phyloP scores from a whole-genome alignment of 352 stramenopile genomes.

The Thalassiosira exigua region DNA sequence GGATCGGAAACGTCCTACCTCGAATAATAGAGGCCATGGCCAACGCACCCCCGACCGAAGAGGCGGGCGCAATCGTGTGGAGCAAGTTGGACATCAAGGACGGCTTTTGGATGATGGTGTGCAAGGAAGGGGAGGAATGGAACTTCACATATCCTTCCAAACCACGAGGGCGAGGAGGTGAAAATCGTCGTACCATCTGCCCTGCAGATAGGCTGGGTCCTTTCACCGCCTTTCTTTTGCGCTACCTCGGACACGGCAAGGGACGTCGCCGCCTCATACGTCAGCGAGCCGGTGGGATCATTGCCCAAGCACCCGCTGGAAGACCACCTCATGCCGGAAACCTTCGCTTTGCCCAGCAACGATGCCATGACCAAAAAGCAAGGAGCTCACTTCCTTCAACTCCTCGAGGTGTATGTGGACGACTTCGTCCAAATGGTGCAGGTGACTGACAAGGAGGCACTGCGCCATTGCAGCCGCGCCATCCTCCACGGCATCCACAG shows the following conservation, averaged over 20 bases:
- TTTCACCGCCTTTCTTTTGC: conserved; percentile 44
- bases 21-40: conserved; percentile 38
- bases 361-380: background rate
- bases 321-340: background rate
- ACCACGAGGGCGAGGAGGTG: background rate
- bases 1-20: conserved; percentile 6
- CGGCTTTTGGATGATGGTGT: conserved; percentile 29
- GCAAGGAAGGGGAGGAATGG: conserved; percentile 18
- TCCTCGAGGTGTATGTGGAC: conserved; percentile 31
- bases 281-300: conserved; percentile 13
- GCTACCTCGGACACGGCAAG: conserved; percentile 26
- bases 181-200: conserved; percentile 43
- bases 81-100: conserved; percentile 32
- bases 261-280: conserved; percentile 30
- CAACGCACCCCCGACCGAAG: background rate
- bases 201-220: conserved; percentile 46
- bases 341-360: background rate
- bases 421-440: conserved; percentile 28
- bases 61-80: conserved; percentile 12
- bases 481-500: conserved; percentile 29
- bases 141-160: conserved; percentile 52
- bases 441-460: background rate
- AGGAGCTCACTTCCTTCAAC: background rate
- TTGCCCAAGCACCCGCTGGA: conserved; percentile 7
- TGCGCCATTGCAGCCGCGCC: conserved; percentile 14